These are phyloP conservation scores for Alectoria sarmentosa DNA, from an alignment of 495 filamentous ascomycete species.

Conservation along the genomic window DNA sequence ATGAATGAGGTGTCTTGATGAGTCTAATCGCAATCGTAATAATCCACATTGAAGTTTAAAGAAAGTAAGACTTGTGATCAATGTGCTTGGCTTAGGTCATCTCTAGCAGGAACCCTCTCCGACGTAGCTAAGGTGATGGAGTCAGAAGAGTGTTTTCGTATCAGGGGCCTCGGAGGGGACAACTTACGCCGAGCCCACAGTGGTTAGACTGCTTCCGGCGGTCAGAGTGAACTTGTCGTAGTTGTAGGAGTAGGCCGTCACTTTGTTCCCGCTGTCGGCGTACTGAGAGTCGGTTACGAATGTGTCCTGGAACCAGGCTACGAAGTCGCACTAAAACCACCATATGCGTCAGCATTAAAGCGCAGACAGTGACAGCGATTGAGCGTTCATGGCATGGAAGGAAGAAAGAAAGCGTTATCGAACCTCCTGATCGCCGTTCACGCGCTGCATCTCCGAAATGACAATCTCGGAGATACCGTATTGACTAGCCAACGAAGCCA, in stretches of 20 bases:
- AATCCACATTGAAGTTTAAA: background rate
- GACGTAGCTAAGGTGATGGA: background rate
- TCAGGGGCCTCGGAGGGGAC: background rate
- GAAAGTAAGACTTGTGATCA: background rate
- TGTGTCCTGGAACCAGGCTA: background rate
- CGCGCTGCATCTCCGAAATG: background rate
- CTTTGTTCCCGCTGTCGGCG: background rate
- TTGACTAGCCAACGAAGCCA: background rate
- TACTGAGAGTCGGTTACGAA: background rate
- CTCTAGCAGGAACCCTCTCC: background rate
- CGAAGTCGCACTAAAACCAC: background rate
- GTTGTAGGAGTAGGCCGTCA: background rate
- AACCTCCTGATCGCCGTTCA: slow-evolving; percentile 1
- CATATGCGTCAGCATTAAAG: background rate
- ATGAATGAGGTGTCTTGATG: background rate
- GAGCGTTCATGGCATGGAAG: background rate
- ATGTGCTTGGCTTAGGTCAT: background rate
- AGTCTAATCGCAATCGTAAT: background rate
- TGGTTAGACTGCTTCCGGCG: background rate
- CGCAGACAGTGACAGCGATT: no score
- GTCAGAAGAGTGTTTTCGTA: background rate
- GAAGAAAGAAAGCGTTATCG: background rate
- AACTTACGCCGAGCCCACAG: slow-evolving; percentile 1
- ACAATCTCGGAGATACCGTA: background rate
- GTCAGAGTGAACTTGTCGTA: background rate